A percentile compares a stretch with the other conserved stretches of the same genome.
Conservation (phyloP, 768 basidiomycete genomes). For the Lepiota venenata region DNA sequence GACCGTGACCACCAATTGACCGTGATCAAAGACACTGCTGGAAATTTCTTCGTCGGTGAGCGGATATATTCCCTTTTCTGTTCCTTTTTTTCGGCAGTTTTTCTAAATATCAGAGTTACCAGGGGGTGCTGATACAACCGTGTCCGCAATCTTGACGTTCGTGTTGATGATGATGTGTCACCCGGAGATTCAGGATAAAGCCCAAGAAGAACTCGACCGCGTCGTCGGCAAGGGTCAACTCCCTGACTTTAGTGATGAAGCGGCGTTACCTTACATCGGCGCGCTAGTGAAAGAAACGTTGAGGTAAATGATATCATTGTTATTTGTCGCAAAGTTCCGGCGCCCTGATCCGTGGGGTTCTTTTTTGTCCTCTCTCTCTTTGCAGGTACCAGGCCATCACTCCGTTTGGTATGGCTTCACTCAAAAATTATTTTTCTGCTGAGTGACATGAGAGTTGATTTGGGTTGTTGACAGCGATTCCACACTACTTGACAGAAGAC, state of each 20-base stretch:
- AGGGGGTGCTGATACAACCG: slow-evolving; percentile 22
- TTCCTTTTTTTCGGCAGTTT: background rate
- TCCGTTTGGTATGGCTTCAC: slow-evolving; percentile 14
- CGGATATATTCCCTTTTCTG: background rate
- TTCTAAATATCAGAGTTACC: background rate
- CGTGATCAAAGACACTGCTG: slow-evolving; percentile 19
- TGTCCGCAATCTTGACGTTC: slow-evolving; percentile 18
- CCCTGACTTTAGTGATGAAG: slow-evolving; percentile 19
- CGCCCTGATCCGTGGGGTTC: slow-evolving; percentile 1
- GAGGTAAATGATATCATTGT: slow-evolving; percentile 11
- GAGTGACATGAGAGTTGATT: background rate
- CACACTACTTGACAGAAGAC: slow-evolving; percentile 19
- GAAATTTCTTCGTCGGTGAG: slow-evolving; percentile 21
- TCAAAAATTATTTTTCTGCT: background rate
- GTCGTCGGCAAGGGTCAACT: slow-evolving; percentile 17
- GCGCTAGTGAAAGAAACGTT: slow-evolving; percentile 21
- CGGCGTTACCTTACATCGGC: slow-evolving; percentile 17
- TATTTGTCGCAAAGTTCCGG: background rate
- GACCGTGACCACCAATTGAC: slow-evolving; percentile 14
- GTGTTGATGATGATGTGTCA: slow-evolving; percentile 17
- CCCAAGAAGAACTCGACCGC: slow-evolving; percentile 23
- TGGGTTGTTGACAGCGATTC: slow-evolving; percentile 13
- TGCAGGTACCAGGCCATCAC: slow-evolving; percentile 17
- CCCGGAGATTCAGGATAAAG: slow-evolving; percentile 19
- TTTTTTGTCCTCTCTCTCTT: background rate